Evolutionary conservation across 495 filamentous ascomycete genomes (phyloP), one percentile per base, ranked within the genome.

Genomic region (Cercophora scortea): DNA sequence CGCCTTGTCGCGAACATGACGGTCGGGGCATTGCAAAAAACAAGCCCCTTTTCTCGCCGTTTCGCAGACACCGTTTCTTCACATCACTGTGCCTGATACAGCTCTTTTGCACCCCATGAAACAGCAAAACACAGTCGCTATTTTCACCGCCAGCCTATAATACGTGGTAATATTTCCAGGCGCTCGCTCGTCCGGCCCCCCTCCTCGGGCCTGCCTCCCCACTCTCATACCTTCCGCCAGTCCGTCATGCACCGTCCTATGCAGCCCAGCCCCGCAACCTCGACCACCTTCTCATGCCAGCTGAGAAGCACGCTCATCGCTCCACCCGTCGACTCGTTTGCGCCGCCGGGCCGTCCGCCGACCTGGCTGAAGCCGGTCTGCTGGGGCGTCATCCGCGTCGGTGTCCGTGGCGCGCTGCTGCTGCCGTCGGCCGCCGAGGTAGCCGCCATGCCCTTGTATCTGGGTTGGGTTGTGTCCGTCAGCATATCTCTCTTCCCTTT

Each of bases 241-340:
- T 96, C 91, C 19, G 88, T 89, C 90, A 96, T 95, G 47, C 87
- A 84, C 57, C 91, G 76, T 56, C 89, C 85, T 72, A 96, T 92
- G 67, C 86, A 84, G 15, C 90, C 91, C 59, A 86, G 76, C 38
- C 91, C 91, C 16, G 88, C 84, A 59, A 96, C 80, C 60, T 95
- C 90, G 2, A 95, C 89, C 43, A 94, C 73, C 78, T 94, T 95
- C 78, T 96, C 90, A 62, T 95, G 90, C 90, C 90, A 96, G 64
- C 86, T 94, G 57, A 96, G 71, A 61, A 96, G 63, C 42, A 96
- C 90, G 58, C 90, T 95, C 90, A 95, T 95, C 43, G 85, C 86
- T 59, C 88, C 82, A 45, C 89, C 88, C 57, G 87, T 85, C 51
- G 86, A 86, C 53, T 91, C 88, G 58, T 81, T 83, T 16, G 79